These are phyloP conservation scores for Mortierella sp. DNA, from an alignment of 371 early-diverging fungal genomes.

Conservation along the genomic window DNA sequence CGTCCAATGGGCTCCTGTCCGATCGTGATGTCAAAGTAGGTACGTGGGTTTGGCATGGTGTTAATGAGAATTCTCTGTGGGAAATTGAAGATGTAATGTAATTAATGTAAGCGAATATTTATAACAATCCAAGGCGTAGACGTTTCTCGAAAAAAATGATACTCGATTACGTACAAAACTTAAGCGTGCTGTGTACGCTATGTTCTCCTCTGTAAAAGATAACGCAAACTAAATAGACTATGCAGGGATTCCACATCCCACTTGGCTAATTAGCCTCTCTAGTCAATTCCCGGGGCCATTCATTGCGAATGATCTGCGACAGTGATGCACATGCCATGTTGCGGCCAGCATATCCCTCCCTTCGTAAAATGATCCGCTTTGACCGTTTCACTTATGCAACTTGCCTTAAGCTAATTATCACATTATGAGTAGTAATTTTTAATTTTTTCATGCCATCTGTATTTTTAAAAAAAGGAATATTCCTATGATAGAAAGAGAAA, in stretches of 20 bases:
- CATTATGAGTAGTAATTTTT: not conserved
- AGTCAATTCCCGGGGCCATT: too few species aligned
- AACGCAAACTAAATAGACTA: too few species aligned
- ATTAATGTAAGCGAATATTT: not conserved
- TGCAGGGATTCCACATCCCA: too few species aligned
- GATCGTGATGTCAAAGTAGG: constrained; percentile 85
- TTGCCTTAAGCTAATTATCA: not conserved
- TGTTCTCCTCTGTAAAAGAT: too few species aligned
- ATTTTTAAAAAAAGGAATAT: too few species aligned
- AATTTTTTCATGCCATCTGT: not conserved
- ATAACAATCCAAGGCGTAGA: not conserved
- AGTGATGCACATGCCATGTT: too few species aligned
- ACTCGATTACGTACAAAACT: not conserved
- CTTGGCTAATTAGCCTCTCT: too few species aligned
- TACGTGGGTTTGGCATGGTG: constrained; percentile 65
- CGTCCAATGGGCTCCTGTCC: constrained; percentile 83
- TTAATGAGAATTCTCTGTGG: not conserved
- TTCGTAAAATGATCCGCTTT: too few species aligned
- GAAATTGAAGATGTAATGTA: not conserved
- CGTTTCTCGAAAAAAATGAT: constrained; percentile 25
- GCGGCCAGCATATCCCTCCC: too few species aligned
- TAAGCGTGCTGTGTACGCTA: not conserved
- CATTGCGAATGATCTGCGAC: too few species aligned
- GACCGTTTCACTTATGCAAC: too few species aligned
- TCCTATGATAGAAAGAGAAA: too few species aligned